A percentile compares a stretch with the other conserved stretches of the same genome.
Evolutionary conservation across 208 protist genomes (phyloP).

Genomic region (Porcisia hertigi): DNA sequence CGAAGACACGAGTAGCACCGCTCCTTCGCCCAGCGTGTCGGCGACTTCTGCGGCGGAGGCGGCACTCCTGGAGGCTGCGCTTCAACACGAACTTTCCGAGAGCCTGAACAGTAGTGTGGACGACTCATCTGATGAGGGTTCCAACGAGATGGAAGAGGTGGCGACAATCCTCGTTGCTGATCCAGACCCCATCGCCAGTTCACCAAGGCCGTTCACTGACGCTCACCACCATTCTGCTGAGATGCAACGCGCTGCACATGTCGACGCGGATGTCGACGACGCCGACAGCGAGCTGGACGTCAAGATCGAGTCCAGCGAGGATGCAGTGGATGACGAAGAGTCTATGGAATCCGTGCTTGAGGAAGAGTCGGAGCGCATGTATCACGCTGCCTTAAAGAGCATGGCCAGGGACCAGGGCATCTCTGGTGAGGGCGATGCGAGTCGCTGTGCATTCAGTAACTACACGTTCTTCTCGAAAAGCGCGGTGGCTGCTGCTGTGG

Average conservation of each 20-base stretch:
- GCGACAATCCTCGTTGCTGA: not conserved
- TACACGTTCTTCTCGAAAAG: conserved; percentile 24
- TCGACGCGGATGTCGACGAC: not conserved
- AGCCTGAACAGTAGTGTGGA: not conserved
- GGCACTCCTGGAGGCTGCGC: not conserved
- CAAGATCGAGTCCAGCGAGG: not conserved
- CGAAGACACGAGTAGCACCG: not conserved
- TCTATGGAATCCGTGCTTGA: conserved; percentile 27
- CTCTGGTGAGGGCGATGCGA: not conserved
- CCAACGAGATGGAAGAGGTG: not conserved
- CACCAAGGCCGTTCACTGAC: not conserved
- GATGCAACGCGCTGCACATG: not conserved
- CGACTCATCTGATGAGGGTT: not conserved
- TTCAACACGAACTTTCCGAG: not conserved
- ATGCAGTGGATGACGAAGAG: conserved; percentile 11
- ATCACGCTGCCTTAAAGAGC: conserved; percentile 15
- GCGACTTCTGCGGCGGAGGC: not conserved
- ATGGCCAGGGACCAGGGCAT: not conserved
- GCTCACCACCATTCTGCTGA: not conserved
- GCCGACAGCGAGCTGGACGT: not conserved
- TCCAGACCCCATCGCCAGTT: not conserved
- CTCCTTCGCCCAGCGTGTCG: not conserved
- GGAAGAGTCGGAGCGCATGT: conserved; percentile 28
- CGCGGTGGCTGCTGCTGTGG: conserved; percentile 7
- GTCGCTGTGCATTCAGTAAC: not conserved